These are phyloP conservation scores for Cucumis sativus DNA, from an alignment of 306 rosid species.

Conservation along the genomic window DNA sequence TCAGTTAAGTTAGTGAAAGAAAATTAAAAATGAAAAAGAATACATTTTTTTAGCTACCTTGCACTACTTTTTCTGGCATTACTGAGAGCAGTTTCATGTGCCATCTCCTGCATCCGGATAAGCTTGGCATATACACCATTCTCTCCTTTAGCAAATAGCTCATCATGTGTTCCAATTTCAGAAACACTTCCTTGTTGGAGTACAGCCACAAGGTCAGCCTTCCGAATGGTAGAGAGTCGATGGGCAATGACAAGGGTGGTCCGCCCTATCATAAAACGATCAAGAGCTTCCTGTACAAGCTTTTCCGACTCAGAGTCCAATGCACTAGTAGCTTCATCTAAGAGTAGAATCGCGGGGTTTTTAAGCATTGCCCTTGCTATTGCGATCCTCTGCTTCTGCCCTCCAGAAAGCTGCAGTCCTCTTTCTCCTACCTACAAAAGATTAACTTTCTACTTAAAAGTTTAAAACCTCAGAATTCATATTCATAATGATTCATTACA, in stretches of 20 bases:
- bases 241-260: constrained; percentile 88
- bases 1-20: background rate
- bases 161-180: constrained; percentile 95
- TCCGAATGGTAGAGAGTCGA: constrained; percentile 86
- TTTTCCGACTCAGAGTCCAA: constrained; percentile 95
- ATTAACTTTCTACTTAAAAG: background rate
- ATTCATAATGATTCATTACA: background rate
- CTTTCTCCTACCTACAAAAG: constrained; percentile 94
- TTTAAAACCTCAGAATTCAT: constrained; percentile 3
- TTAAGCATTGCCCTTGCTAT: constrained; percentile 98
- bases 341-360: constrained; percentile 88
- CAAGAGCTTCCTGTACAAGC: constrained; percentile 96
- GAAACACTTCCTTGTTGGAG: constrained; percentile 75
- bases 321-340: constrained; percentile 99
- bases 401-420: constrained; percentile 95
- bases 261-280: constrained; percentile 94
- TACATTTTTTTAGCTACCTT: constrained; percentile 31
- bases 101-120: constrained; percentile 80
- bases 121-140: constrained; percentile 92
- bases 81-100: constrained; percentile 80
- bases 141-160: constrained; percentile 74
- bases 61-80: constrained; percentile 98
- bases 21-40: background rate
- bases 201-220: constrained; percentile 86
- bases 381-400: constrained; percentile 97